phyloP scores from a whole-genome alignment of 306 rosid genomes.

The Canavalia ensiformis region DNA sequence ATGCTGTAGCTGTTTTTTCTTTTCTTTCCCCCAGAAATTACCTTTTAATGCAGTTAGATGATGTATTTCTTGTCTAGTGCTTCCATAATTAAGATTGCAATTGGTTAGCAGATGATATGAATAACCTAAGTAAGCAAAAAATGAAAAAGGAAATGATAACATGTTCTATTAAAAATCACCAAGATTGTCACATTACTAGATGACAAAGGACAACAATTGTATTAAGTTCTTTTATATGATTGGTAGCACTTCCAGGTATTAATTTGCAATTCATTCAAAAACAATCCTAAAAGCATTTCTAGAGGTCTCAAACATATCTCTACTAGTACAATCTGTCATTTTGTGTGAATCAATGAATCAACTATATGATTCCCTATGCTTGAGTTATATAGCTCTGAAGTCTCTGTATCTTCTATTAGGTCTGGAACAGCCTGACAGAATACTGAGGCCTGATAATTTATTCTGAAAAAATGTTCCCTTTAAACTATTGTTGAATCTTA shows the following conservation, averaged over 20 bases:
- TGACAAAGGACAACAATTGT: neutral
- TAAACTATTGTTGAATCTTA: neutral
- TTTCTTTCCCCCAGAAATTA: neutral
- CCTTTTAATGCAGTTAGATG: neutral
- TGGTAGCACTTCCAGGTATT: neutral
- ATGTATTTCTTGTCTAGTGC: conserved; percentile 27
- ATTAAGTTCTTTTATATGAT: neutral
- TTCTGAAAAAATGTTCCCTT: neutral
- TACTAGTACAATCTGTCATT: conserved; percentile 2
- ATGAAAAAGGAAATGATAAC: neutral
- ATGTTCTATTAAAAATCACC: neutral
- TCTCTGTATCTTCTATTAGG: conserved; percentile 2
- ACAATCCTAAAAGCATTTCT: neutral
- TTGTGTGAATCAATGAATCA: neutral
- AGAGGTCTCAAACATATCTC: neutral
- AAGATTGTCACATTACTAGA: neutral
- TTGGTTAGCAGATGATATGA: conserved; percentile 32
- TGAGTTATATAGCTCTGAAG: neutral
- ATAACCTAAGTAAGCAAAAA: neutral
- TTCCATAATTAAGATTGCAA: conserved; percentile 22
- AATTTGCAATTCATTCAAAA: neutral
- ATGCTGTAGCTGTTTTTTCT: neutral
- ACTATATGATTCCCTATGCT: neutral
- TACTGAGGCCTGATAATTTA: neutral
- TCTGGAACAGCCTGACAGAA: neutral